A percentile compares a stretch with the other conserved stretches of the same genome.
These are phyloP conservation scores for Lunularia cruciata DNA, from an alignment of 225 moss, liverwort and hornwort species.

Conservation along the genomic window DNA sequence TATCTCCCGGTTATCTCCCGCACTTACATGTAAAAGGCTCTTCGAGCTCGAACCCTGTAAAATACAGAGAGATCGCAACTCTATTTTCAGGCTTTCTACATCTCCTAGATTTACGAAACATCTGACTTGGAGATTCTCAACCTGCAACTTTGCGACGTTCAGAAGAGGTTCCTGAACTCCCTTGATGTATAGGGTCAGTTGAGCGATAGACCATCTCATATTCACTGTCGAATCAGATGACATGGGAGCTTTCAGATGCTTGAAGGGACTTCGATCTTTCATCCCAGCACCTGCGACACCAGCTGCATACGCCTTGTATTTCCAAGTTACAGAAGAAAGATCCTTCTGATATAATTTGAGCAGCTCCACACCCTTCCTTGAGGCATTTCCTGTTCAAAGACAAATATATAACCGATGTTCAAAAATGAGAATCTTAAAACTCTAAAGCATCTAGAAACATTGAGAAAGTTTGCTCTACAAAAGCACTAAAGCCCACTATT, in stretches of 20 bases:
- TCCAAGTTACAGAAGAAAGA: constrained; percentile 68
- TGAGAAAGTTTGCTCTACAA: not conserved
- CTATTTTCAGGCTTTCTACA: constrained; percentile 28
- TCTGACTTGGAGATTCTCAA: constrained; percentile 23
- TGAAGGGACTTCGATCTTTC: constrained; percentile 39
- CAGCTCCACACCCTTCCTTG: constrained; percentile 57
- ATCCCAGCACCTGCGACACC: constrained; percentile 42
- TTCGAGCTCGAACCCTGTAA: constrained; percentile 23
- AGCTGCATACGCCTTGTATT: constrained; percentile 58
- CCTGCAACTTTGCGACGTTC: constrained; percentile 29
- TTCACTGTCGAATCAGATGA: constrained; percentile 26
- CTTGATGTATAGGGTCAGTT: constrained; percentile 27
- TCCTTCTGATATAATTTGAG: constrained; percentile 53
- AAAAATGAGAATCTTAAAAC: not conserved
- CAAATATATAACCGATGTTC: too few relatives aligned
- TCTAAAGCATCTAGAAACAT: not conserved
- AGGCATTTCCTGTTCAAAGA: constrained; percentile 53
- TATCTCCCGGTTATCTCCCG: constrained; percentile 38
- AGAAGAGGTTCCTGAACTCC: constrained; percentile 19
- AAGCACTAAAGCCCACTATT: not conserved
- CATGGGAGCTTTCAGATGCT: constrained; percentile 22
- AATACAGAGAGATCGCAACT: constrained; percentile 31
- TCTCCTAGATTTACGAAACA: constrained; percentile 26
- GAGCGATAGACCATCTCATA: constrained; percentile 25
- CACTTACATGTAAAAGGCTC: constrained; percentile 53